Base-by-base conservation (phyloP, 148 eudicot species). In the Vaccinium darrowii region DNA sequence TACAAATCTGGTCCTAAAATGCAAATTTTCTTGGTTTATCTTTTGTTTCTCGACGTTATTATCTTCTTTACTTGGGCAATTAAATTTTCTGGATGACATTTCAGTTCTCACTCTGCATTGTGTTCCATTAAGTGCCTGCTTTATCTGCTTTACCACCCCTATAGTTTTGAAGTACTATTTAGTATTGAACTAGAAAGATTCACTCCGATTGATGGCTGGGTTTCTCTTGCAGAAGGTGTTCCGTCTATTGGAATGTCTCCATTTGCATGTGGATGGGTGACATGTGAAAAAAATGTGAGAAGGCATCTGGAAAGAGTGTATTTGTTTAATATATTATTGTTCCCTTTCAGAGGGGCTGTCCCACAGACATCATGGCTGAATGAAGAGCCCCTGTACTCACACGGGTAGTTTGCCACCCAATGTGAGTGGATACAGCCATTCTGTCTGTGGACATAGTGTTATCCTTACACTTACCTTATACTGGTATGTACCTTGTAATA, bases 221-320 rank as follows among this genome's bases (percentile, higher is more conserved):
- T 77, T 82, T 87, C 73, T 85, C 78, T 89, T 94, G 85, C 97
- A 97, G 99, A 91, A 91, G 99, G 98, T 87, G 91, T 97, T 85
- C 98, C 99, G 81, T 94, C 98, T 50, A 79, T 95, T 53, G 99
- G 96, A 87, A 87, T 97, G 91, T 93, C 99, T 90, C 99, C 99
- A 83, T 97, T 94, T 91, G 91, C 99, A 81, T 89, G 95, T 91
- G 98, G 99, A 88, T 97, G 99, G 99, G 89, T 95, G 83, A 97
- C 98, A 58, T 76, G 86, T 85, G 82, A 90, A 78, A 97, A 98
- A 92, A 91, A 97, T 86, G 99, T 97, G 60, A 91, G 94, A 67
- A 86, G 39, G 53, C 80, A n/a, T 84, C 83, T 76, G 81, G 83
- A 58, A 78, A 69, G 21, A 69, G 73, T 33, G 18, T 23, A 30